A percentile compares a stretch with the other conserved stretches of the same genome.
Evolutionary conservation across 768 basidiomycete genomes (phyloP).

Genomic region (Terana coerulea): DNA sequence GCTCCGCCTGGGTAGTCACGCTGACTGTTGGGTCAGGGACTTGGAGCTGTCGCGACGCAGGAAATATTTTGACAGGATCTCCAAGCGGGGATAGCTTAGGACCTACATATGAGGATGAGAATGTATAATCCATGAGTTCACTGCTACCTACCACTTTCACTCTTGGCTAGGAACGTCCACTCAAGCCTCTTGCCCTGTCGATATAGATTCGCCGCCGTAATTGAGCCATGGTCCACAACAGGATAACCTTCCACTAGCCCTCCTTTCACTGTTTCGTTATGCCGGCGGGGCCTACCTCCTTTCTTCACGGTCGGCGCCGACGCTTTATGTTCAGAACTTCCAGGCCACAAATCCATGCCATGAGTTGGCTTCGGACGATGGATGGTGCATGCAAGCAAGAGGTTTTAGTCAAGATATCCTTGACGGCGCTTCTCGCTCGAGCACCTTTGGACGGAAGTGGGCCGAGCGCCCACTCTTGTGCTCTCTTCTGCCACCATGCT

Average conservation of each 20-base stretch:
- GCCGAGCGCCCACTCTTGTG: constrained; percentile 3
- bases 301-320: constrained; percentile 3
- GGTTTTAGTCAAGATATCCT: neutral
- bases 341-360: constrained; percentile 16
- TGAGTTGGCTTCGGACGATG: neutral
- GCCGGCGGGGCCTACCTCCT: neutral
- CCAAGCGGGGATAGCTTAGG: constrained; percentile 30
- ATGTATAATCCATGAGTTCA: neutral
- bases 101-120: constrained; percentile 19
- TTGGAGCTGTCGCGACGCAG: constrained; percentile 33
- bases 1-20: constrained; percentile 49
- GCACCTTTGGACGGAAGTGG: constrained; percentile 1
- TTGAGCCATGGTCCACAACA: constrained; percentile 50
- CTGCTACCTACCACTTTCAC: constrained; percentile 26
- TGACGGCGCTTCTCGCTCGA: neutral
- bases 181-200: constrained; percentile 39
- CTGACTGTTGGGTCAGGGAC: constrained; percentile 30
- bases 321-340: neutral
- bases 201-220: constrained; percentile 54
- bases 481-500: constrained; percentile 36
- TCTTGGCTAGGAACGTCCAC: constrained; percentile 47
- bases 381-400: neutral
- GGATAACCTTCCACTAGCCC: constrained; percentile 35
- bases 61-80: constrained; percentile 46
- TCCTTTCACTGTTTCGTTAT: neutral